Conservation (phyloP, 768 basidiomycete genomes). For the Cystobasidium ongulense region DNA sequence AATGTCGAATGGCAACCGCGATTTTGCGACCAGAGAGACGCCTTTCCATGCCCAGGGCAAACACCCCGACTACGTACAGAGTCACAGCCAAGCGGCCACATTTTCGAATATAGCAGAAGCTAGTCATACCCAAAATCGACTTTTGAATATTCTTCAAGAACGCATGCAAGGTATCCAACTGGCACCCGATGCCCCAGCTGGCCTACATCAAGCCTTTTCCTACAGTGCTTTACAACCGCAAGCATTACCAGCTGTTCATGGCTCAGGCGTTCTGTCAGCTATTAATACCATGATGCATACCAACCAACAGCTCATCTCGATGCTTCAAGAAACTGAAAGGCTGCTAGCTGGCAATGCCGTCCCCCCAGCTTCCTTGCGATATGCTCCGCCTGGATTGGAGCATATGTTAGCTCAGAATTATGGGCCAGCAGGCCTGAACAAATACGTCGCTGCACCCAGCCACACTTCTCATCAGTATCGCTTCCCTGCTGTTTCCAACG, state of each 20-base stretch:
- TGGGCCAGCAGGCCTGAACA: no score
- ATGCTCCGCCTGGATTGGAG: background rate
- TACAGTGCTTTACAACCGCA: background rate
- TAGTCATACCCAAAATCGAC: background rate
- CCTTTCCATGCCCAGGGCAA: background rate
- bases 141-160: background rate
- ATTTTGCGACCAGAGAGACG: no score
- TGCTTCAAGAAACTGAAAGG: constrained; percentile 1
- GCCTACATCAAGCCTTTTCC: background rate
- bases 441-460: background rate
- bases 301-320: background rate
- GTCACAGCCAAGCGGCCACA: background rate
- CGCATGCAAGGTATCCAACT: background rate
- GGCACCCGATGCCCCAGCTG: background rate
- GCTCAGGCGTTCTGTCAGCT: background rate
- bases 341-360: background rate
- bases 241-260: background rate
- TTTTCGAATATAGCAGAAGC: background rate
- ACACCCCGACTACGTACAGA: background rate
- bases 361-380: background rate
- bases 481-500: background rate
- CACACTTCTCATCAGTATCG: background rate
- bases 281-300: constrained; percentile 7
- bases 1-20: no score
- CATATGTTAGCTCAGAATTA: no score